These are phyloP conservation scores for Dendrobium huoshanense DNA, from an alignment of 106 monocot genomes.

Conservation along the genomic window DNA sequence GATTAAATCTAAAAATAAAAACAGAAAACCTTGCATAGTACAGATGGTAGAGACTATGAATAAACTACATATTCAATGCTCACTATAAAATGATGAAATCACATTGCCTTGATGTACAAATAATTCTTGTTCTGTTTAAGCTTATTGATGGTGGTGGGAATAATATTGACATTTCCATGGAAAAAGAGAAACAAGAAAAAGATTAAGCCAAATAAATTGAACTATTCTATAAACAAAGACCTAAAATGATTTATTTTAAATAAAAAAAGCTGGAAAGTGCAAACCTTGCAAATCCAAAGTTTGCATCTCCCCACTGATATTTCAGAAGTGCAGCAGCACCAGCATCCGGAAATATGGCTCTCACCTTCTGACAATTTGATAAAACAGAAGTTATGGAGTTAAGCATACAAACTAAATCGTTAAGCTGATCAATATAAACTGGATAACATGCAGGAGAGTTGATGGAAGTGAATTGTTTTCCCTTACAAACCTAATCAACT, in stretches of 20 bases:
- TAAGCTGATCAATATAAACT: not conserved
- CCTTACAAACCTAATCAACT: not conserved
- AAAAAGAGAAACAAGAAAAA: not conserved
- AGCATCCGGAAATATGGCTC: constrained; percentile 94
- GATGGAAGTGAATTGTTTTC: not conserved
- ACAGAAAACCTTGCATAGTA: not conserved
- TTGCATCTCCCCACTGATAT: constrained; percentile 79
- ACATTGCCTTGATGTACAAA: not conserved
- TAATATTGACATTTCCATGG: not conserved
- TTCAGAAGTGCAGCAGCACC: constrained; percentile 90
- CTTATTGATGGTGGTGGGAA: not conserved
- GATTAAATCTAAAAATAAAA: not conserved
- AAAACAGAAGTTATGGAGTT: not conserved
- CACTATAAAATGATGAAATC: not conserved
- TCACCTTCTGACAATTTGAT: constrained; percentile 50
- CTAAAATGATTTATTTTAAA: not conserved
- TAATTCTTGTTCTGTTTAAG: not conserved
- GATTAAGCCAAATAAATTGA: not conserved
- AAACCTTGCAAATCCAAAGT: constrained; percentile 85
- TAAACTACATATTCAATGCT: not conserved
- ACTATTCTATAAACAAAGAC: not conserved
- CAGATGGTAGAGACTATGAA: not conserved
- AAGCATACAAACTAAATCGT: not conserved
- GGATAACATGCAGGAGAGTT: not conserved
- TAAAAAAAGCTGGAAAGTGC: not conserved